Evolutionary conservation across 352 stramenopile genomes (phyloP).

Genomic region (Elongisporangium prolatum): DNA sequence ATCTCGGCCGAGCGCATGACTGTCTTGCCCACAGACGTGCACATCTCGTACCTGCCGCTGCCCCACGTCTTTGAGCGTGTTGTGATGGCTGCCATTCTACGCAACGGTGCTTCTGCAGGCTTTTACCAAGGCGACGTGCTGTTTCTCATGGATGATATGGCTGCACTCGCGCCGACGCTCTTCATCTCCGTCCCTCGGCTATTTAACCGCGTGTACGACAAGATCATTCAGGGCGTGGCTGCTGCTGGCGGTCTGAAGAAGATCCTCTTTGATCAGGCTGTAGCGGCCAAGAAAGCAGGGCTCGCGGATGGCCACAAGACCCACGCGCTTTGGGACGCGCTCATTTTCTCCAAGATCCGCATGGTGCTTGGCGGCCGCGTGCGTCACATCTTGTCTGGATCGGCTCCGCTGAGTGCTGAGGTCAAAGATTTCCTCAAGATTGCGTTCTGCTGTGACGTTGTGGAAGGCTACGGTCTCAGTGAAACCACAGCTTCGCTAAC

Average conservation of each 20-base stretch:
- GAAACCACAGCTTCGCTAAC: conserved; percentile 49
- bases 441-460: conserved; percentile 87
- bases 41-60: conserved; percentile 95
- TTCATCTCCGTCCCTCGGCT: conserved; percentile 90
- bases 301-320: conserved; percentile 19
- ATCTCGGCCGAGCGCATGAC: conserved; percentile 12
- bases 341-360: conserved; percentile 94
- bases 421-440: conserved; percentile 95
- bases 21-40: conserved; percentile 60
- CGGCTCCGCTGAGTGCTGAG: conserved; percentile 86
- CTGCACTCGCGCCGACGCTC: conserved; percentile 81
- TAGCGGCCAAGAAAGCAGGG: conserved; percentile 34
- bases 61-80: conserved; percentile 93
- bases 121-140: conserved; percentile 73
- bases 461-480: conserved; percentile 94
- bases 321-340: conserved; percentile 84
- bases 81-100: conserved; percentile 87
- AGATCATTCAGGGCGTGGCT: conserved; percentile 58
- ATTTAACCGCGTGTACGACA: conserved; percentile 94
- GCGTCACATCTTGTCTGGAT: conserved; percentile 91
- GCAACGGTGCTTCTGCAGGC: conserved; percentile 65
- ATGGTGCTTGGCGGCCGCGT: conserved; percentile 81
- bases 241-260: conserved; percentile 23
- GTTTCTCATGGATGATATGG: conserved; percentile 87
- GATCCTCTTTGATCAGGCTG: conserved; percentile 29